A percentile compares a stretch with the other conserved stretches of the same genome.
Conservation (phyloP, 371 early-diverging fungal species). For the Apophysomyces elegans region DNA sequence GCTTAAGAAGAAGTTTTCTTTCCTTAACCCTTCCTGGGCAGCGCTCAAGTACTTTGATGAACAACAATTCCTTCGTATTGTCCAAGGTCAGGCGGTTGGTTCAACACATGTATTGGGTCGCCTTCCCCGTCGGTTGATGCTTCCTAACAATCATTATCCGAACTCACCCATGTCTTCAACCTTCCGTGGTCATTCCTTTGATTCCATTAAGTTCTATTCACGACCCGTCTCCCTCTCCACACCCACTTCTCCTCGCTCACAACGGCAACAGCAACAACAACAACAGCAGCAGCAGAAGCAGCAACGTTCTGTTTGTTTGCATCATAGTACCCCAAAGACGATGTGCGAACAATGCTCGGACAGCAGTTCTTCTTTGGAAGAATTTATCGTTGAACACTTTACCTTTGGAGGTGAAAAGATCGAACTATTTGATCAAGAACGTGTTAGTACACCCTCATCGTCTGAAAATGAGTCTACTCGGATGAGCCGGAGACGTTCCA, state of each 20-base stretch:
- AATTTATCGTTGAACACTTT: conserved; percentile 32
- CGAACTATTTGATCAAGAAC: conserved; percentile 18
- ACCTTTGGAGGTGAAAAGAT: conserved; percentile 37
- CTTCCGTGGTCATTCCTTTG: conserved; percentile 5
- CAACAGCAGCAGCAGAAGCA: not conserved
- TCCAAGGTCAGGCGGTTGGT: conserved; percentile 27
- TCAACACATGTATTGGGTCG: conserved; percentile 25
- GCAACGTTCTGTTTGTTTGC: not conserved
- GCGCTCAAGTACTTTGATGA: conserved; percentile 41
- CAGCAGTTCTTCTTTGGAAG: conserved; percentile 15
- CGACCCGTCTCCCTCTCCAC: not conserved
- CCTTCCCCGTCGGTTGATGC: conserved; percentile 21
- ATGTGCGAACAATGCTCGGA: conserved; percentile 13
- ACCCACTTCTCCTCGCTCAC: not conserved
- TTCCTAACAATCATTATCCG: conserved; percentile 11
- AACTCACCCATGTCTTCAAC: not conserved
- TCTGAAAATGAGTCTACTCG: not conserved
- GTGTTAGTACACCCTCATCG: not conserved
- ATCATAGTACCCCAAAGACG: not conserved
- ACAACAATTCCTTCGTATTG: conserved; percentile 29
- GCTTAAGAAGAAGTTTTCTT: conserved; percentile 31
- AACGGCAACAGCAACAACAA: not conserved
- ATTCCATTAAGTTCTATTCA: conserved; percentile 6
- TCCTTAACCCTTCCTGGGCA: conserved; percentile 36
- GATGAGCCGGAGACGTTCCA: conserved; percentile 6